phyloP scores from a whole-genome alignment of 2,329 filamentous ascomycete species.

The Fusarium tricinctum region DNA sequence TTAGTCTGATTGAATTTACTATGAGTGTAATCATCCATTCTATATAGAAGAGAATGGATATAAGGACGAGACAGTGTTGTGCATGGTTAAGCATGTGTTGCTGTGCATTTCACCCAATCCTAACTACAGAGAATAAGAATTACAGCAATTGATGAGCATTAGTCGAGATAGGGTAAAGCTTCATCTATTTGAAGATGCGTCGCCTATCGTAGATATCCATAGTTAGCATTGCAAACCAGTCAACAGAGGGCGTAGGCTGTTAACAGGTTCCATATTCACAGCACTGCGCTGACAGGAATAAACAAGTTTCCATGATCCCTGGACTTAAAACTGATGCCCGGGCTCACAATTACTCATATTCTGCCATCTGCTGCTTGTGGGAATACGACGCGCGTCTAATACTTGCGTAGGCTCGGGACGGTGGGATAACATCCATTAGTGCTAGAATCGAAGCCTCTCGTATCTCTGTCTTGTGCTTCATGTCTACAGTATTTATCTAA shows the following conservation, averaged over 20 bases:
- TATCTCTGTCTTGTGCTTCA: neutral
- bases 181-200: no score
- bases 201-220: no score
- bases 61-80: no score
- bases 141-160: no score
- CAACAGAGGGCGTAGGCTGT: neutral
- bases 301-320: neutral
- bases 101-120: no score
- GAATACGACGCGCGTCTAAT: neutral
- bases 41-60: no score
- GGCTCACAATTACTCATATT: neutral
- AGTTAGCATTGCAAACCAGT: neutral
- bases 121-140: no score
- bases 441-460: neutral
- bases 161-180: no score
- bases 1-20: no score
- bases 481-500: neutral
- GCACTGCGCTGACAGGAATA: neutral
- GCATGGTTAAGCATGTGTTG: no score
- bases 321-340: neutral
- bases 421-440: neutral
- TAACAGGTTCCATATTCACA: neutral
- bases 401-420: neutral
- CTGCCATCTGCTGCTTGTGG: neutral
- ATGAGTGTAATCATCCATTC: no score